These are phyloP conservation scores for Plasmodium ovale DNA, from an alignment of 169 alveolate genomes.

Conservation along the genomic window DNA sequence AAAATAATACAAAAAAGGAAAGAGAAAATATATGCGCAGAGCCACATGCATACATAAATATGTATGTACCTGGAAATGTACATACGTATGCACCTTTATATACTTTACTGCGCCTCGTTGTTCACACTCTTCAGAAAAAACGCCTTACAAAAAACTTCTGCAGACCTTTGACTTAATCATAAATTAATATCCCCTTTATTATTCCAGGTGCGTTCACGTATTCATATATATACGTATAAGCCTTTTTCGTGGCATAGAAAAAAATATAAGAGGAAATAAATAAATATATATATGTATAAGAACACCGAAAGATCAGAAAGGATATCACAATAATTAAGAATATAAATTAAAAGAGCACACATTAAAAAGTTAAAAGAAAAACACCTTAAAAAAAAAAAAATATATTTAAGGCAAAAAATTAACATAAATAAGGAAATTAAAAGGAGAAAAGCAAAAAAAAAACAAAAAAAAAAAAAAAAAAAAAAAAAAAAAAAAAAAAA, in stretches of 20 bases:
- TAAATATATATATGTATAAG: not conserved
- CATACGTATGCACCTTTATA: too few relatives aligned
- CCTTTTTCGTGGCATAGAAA: not conserved
- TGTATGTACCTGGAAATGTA: too few relatives aligned
- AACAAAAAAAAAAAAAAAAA: not conserved
- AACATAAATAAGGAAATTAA: not conserved
- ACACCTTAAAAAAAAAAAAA: not conserved
- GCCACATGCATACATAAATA: too few relatives aligned
- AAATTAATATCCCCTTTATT: not conserved
- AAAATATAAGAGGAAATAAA: not conserved
- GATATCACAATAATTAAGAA: not conserved
- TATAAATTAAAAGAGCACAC: not conserved
- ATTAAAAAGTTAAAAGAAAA: not conserved
- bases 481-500: not conserved
- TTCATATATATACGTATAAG: not conserved
- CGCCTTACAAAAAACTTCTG: too few relatives aligned
- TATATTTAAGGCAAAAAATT: not conserved
- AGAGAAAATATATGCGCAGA: too few relatives aligned
- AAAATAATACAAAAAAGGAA: too few relatives aligned
- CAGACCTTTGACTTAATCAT: too few relatives aligned
- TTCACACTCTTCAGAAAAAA: too few relatives aligned
- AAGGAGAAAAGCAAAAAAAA: not conserved
- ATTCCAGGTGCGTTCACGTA: not conserved
- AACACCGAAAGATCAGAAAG: not conserved
- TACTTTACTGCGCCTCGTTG: too few relatives aligned